These are phyloP conservation scores for Tetrapyrgos nigripes DNA, from an alignment of 1,284 basidiomycete genomes.

Conservation along the genomic window DNA sequence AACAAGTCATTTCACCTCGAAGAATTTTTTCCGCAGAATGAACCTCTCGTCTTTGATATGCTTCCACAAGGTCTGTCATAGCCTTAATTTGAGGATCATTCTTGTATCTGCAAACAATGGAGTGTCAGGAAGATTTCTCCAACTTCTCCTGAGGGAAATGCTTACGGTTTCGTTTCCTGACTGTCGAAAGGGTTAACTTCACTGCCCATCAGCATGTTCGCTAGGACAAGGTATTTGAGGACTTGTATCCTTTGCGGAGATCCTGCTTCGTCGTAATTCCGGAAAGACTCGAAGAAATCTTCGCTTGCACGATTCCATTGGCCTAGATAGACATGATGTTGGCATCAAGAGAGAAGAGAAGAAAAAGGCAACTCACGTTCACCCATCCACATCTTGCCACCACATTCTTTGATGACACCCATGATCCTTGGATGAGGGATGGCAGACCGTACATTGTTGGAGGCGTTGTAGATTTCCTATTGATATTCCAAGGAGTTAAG, in stretches of 20 bases:
- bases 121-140: too few species aligned
- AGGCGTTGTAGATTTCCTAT: constrained; percentile 98
- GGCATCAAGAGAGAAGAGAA: not conserved
- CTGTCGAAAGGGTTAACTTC: constrained; percentile 99
- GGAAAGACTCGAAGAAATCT: constrained; percentile 99
- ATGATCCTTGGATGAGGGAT: constrained; percentile 99
- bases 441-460: constrained; percentile 91
- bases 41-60: constrained; percentile 95
- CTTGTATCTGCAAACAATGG: constrained; percentile 75
- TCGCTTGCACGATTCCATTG: constrained; percentile 97
- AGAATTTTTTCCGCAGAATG: constrained; percentile 96
- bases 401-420: constrained; percentile 99
- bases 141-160: too few species aligned
- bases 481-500: constrained; percentile 4
- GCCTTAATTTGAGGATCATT: constrained; percentile 96
- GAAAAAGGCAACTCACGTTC: constrained; percentile 73
- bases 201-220: constrained; percentile 98
- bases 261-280: constrained; percentile 98
- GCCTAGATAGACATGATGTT: constrained; percentile 49
- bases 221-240: constrained; percentile 96
- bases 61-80: constrained; percentile 96
- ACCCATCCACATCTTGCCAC: constrained; percentile 99
- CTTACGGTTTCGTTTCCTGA: constrained; percentile 96
- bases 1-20: constrained; percentile 58
- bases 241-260: constrained; percentile 97